Base-by-base conservation (phyloP, 768 basidiomycete genomes). In the Serendipita sp. region DNA sequence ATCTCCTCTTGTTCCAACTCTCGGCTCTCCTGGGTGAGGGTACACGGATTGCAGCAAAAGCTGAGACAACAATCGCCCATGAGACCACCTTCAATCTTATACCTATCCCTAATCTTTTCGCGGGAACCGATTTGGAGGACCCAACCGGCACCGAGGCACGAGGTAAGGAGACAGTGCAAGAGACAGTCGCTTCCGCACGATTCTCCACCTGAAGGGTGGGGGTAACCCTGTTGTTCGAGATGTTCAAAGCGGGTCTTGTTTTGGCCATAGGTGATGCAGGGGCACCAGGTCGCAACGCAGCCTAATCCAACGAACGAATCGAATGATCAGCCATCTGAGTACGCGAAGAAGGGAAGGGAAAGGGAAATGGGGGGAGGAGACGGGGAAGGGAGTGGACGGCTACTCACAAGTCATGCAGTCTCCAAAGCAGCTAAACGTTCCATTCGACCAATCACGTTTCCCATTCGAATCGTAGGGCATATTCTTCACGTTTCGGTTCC, bases 1-100 rank as follows among this genome's bases (percentile, higher is more conserved):
- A 10, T 31, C 44, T 80, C 80, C 68, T 81, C 80, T 63, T 78
- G 69, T 68, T 76, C 75, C 10, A 82, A 66, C 66, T 82, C 80
- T 34, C 75, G 73, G 34, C 72, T 72, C 65, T 79, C 80, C 68
- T 82, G 81, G 0, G 74, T 74, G 50, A 82, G 76, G 10, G 74
- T 74, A 69, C 81, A 83, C 16, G 80, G 75, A 44, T 18, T 27
- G 43, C 40, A 63, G 62, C 62, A 46, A 40, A 16, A 63, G 0
- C 68, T 66, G 68, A 80, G 82, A 67, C 72, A 81, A 27, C 70
- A 74, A 65, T 81, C 81, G 2, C 72, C 72, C 62, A 72, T 71
- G 10, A 71, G 67, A n/a, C 73, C 72, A 16, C 81, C 82, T 27
- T 73, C 73, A 69, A 83, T 79, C 60, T 71, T 71, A 69, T 81